These are phyloP conservation scores for Laguncularia racemosa DNA, from an alignment of 345 rosid genomes.

Conservation along the genomic window DNA sequence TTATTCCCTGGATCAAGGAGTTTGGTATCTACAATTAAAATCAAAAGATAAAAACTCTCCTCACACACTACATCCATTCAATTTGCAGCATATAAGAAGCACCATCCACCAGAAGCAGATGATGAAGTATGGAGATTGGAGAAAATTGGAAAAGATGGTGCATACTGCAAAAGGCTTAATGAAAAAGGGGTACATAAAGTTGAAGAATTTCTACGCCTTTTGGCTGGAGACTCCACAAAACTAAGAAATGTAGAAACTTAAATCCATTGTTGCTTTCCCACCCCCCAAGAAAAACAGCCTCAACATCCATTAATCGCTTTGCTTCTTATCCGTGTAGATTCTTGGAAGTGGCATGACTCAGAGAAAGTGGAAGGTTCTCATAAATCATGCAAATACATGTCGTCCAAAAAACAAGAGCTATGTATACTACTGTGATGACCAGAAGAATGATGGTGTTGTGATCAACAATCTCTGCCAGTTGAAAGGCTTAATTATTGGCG, in stretches of 20 bases:
- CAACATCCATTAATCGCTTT: too few species aligned
- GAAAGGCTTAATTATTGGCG: conserved; percentile 1
- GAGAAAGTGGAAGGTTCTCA: conserved; percentile 2
- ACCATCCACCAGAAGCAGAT: background rate
- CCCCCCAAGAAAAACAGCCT: too few species aligned
- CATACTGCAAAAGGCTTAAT: conserved; percentile 1
- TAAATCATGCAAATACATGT: conserved; percentile 3
- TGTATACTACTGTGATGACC: conserved; percentile 1
- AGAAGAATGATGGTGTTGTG: conserved; percentile 2
- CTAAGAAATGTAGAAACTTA: background rate
- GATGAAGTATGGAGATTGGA: conserved; percentile 6
- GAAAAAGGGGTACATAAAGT: background rate
- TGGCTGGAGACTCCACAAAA: background rate
- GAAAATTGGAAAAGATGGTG: conserved; percentile 3
- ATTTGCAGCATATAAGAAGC: background rate
- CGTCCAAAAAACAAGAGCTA: background rate
- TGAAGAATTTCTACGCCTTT: background rate
- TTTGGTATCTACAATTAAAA: too few species aligned
- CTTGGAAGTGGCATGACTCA: background rate
- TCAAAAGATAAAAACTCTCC: too few species aligned
- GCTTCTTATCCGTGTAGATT: conserved; percentile 1
- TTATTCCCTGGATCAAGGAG: too few species aligned
- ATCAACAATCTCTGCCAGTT: background rate
- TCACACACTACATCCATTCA: too few species aligned
- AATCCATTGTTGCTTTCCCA: background rate